Conservation (phyloP, 306 rosid species). For the Cicer bijugum region DNA sequence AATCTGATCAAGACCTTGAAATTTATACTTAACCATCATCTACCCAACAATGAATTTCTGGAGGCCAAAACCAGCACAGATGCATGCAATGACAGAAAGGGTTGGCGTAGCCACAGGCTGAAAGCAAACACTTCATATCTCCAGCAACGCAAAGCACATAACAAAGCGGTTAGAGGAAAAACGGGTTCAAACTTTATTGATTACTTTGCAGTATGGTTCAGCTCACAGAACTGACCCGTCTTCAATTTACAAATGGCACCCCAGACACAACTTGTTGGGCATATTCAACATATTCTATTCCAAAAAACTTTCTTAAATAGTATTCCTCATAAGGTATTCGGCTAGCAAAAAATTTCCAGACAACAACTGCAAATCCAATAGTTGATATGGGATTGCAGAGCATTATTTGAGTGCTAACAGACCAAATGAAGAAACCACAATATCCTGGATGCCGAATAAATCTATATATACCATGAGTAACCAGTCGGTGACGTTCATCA, state of each 20-base stretch:
- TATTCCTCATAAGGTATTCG: constrained; percentile 81
- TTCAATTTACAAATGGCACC: constrained; percentile 75
- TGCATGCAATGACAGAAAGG: constrained; percentile 21
- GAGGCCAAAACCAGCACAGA: constrained; percentile 27
- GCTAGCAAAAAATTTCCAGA: constrained; percentile 64
- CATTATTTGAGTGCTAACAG: constrained; percentile 91
- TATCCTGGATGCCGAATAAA: constrained; percentile 85
- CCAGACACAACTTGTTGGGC: constrained; percentile 68
- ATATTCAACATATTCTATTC: constrained; percentile 65
- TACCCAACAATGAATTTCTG: not conserved
- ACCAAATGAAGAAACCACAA: constrained; percentile 83
- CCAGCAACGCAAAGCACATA: constrained; percentile 17
- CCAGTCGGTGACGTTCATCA: constrained; percentile 63
- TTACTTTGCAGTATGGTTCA: constrained; percentile 28
- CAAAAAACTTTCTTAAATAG: constrained; percentile 76
- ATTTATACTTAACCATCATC: constrained; percentile 16
- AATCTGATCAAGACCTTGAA: constrained; percentile 13
- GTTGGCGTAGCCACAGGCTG: constrained; percentile 1
- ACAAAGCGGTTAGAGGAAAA: constrained; percentile 20
- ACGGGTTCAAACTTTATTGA: constrained; percentile 12
- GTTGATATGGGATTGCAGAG: constrained; percentile 87
- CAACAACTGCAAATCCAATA: constrained; percentile 65
- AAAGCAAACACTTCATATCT: constrained; percentile 32
- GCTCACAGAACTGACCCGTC: not conserved
- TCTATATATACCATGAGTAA: constrained; percentile 77